Evolutionary conservation across 2,329 filamentous ascomycete genomes (phyloP), one percentile per base, ranked within the genome.

Genomic region (Fusarium fracticaudum): DNA sequence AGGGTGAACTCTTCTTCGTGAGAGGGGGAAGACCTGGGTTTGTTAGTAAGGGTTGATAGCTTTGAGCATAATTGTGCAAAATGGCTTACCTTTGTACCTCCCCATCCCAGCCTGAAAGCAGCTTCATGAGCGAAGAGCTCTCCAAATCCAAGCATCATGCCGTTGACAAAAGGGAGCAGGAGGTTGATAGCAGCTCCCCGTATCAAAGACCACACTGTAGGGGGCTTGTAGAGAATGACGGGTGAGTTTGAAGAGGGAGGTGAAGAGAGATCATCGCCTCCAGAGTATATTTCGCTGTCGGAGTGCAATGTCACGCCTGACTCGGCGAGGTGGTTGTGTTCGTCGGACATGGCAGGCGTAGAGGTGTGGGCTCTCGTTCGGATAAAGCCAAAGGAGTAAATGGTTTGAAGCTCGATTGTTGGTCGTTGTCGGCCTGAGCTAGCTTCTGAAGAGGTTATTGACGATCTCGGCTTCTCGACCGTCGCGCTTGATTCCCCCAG

Each of bases 101-200:
- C 92, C 96, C 96, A 99, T 69, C 96, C 96, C 77, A 98, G 86
- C 79, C 96, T 88, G 81, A 96, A 99, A 4, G 96, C 96, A 58
- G 94, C 92, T 85, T 99, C 96, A 81, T 99, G 96, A 62, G 96
- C 96, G 83, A 99, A 96, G 59, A 99, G 85, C 85, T 99, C 96
- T 76, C 96, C 96, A 80, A 99, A 98, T 5, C 96, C 96, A 79
- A 99, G 85, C 96, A 99, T 99, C 87, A 99, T 90, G 53, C 96
- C 96, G 84, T 99, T 99, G 80, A 99, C 91, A 79, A 99, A 99
- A 0, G 96, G 96, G 26, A 99, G 85, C 3, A 99, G 79, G n/a
- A 99, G 86, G 82, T 99, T 99, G 84, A 99, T 99, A 11, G 95
- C 95, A 22, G 95, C 94, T 43, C 96, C 94, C 63, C 96, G 91